Conservation (phyloP, 202 grass and related monocot genomes). For the Digitaria exilis region DNA sequence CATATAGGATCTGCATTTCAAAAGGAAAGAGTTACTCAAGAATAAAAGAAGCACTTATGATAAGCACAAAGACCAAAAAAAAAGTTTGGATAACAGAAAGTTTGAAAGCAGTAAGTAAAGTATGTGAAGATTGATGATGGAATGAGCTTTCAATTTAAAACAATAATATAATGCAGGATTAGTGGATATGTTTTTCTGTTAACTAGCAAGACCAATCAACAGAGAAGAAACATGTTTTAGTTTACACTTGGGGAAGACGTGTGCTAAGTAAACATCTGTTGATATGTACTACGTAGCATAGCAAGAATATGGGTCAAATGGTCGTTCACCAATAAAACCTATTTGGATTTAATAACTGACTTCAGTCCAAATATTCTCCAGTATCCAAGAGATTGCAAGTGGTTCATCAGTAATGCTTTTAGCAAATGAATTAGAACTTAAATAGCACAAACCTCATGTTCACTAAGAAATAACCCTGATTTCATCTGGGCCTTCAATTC, state of each 20-base stretch:
- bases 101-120: not conserved
- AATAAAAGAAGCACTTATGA: slow-evolving; percentile 1
- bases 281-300: too few relatives aligned
- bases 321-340: not conserved
- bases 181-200: not conserved
- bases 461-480: slow-evolving; percentile 58
- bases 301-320: not conserved
- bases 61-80: slow-evolving; percentile 5
- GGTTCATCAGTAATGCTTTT: not conserved
- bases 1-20: slow-evolving; percentile 67
- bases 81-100: not conserved
- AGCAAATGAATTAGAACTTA: slow-evolving; percentile 11
- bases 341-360: slow-evolving; percentile 15
- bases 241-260: too few relatives aligned
- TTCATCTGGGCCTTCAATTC: slow-evolving; percentile 84
- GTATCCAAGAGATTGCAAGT: not conserved
- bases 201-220: not conserved
- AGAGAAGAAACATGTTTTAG: slow-evolving; percentile 1
- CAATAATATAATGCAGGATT: not conserved
- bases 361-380: slow-evolving; percentile 6
- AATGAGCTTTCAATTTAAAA: not conserved
- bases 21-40: slow-evolving; percentile 21
- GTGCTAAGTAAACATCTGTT: too few relatives aligned
- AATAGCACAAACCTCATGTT: slow-evolving; percentile 59
- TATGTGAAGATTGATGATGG: not conserved